Evolutionary conservation across 257 asterid species (phyloP), one percentile per base, ranked within the genome.

Genomic region (Leonotis leonurus): DNA sequence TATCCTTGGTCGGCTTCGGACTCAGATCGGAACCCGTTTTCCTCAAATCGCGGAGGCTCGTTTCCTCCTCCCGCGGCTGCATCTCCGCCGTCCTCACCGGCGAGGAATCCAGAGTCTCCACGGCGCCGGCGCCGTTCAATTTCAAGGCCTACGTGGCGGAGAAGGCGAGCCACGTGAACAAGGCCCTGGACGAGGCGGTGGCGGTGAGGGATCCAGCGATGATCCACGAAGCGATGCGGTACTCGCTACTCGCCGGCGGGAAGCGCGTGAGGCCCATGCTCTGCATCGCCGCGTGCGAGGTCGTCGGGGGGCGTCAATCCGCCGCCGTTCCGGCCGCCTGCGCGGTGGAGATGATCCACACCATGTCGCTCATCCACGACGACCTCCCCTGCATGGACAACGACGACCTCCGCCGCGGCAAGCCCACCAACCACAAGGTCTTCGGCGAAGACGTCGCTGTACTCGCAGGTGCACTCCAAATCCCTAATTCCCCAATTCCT

Each of bases 301-400:
- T 73, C 30, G 89, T 83, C 56, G 96, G 96, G n/a, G 96, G 96
- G n/a, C 25, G 65, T 22, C 76, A 78, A 39, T 24, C 80, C 8
- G 65, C 75, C 24, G 89, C 88, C 25, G 30, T 81, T 70, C 89
- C 95, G 4, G 92, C 91, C 12, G 95, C 96, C 70, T 85, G 89
- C 57, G 95, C 95, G 8, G 86, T 83, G 69, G 96, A 88, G 73
- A 88, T 88, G 96, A 85, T 88, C 52, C 94, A 88, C 69, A 85
- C 95, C 8, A 83, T 80, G 89, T 81, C 91, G 1, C 66, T 80
- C 12, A 85, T 88, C 60, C 96, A 85, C 64, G 96, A 83, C 37
- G 96, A 88, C 35, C 37, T 88, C 55, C 96, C 96, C 1, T 81
- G 94, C 48, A 85, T 88, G 94, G 90, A 85, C 68, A 78, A 85